Percentiles rank a stretch among this genome's conserved stretches.
Conservation (phyloP, 2,329 filamentous ascomycete genomes). For the Diplodia mutila region DNA sequence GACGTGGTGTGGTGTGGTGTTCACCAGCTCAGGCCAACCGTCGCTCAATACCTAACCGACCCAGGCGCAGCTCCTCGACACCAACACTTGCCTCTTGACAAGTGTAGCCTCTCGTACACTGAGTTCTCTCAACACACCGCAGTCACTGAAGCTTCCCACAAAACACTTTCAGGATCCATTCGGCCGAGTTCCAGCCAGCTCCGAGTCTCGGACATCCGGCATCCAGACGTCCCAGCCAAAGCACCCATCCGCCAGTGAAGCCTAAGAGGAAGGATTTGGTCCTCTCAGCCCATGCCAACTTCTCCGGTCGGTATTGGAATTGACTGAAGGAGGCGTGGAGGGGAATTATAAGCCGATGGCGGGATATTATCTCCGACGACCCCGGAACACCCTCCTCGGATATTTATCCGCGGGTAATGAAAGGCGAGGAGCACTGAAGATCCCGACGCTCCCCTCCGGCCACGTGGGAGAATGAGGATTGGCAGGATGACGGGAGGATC, state of each 20-base stretch:
- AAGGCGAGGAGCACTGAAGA: not conserved
- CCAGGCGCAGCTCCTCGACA: too few species aligned
- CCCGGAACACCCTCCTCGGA: not conserved
- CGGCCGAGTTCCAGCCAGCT: not conserved
- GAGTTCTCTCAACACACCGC: too few species aligned
- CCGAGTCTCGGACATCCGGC: not conserved
- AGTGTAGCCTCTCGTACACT: too few species aligned
- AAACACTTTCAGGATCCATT: not conserved
- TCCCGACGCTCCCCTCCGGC: not conserved
- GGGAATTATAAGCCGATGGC: not conserved
- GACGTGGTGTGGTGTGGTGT: slow-evolving; percentile 1
- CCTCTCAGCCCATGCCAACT: not conserved
- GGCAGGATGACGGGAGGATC: not conserved
- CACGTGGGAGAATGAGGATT: not conserved
- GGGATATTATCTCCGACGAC: not conserved
- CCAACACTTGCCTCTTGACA: too few species aligned
- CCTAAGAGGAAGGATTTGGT: not conserved
- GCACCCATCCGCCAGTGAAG: not conserved
- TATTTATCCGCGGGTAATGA: not conserved
- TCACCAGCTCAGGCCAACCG: not conserved
- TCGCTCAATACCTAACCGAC: too few species aligned
- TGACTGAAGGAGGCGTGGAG: not conserved
- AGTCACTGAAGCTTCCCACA: too few species aligned
- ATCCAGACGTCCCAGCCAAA: not conserved
- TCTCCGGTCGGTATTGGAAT: not conserved